Conservation (phyloP, 2,329 filamentous ascomycete genomes). For the Colletotrichum orbiculare region DNA sequence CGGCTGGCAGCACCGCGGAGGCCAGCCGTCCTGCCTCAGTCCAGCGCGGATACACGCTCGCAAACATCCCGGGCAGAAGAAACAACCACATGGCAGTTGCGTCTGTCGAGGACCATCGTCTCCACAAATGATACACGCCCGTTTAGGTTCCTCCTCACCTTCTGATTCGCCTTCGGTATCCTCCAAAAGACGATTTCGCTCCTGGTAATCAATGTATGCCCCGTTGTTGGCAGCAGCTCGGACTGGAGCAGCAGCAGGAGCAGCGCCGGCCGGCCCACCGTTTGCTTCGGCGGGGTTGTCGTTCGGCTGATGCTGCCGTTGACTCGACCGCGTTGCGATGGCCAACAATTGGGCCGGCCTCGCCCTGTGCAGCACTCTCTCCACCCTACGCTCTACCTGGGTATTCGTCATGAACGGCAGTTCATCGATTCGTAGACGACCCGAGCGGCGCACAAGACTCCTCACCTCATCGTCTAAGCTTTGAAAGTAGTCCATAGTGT, state of each 20-base stretch:
- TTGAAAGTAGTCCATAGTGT: too few species aligned
- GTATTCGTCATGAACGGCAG: too few species aligned
- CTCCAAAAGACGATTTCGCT: constrained; percentile 28
- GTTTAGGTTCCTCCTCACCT: background rate
- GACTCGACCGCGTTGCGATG: constrained; percentile 25
- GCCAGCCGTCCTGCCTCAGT: constrained; percentile 31
- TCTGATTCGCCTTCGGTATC: constrained; percentile 9
- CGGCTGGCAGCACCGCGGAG: constrained; percentile 36
- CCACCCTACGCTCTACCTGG: too few species aligned
- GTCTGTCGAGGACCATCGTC: constrained; percentile 3
- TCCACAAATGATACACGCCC: constrained; percentile 26
- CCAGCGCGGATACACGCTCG: constrained; percentile 32
- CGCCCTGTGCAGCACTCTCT: constrained; percentile 2
- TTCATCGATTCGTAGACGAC: too few species aligned
- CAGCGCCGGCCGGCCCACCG: background rate
- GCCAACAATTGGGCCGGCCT: constrained; percentile 19
- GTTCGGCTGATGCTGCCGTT: background rate
- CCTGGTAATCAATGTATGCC: constrained; percentile 23
- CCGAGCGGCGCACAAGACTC: too few species aligned
- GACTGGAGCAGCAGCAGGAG: background rate
- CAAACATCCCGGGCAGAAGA: constrained; percentile 34
- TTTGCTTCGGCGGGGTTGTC: too few species aligned
- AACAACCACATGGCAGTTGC: constrained; percentile 34
- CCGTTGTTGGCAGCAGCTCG: background rate
- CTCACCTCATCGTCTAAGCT: too few species aligned